Evolutionary conservation across 371 early-diverging fungal genomes (phyloP), one percentile per base, ranked within the genome.

Genomic region (Dichotomocladium elegans): DNA sequence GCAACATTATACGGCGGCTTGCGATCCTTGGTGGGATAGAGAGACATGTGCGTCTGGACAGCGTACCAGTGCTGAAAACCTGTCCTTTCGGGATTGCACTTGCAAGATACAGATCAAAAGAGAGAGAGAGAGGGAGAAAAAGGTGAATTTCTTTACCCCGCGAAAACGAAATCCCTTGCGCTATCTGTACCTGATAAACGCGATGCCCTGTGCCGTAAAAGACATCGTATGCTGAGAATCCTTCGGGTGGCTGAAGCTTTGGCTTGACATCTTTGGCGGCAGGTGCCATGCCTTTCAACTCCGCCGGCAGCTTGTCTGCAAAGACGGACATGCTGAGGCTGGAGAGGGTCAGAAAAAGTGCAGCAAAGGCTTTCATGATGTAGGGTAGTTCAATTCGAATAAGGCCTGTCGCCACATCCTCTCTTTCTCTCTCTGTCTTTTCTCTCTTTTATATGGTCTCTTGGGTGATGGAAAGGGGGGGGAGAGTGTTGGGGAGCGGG

Each of bases 41-140:
- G 45, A 14, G 61, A 52, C 11, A 67, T 67, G 19, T 69, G 67
- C 3, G 73, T 73, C 49, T 73, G 73, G 9, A 73, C 73, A 51
- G 51, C 67, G 41, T 73, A 73, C 73, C 73, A 73, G 28, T 63
- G 67, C 27, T 61, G 64, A 37, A 64, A 69, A 2, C 70, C 70
- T 12, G 44, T 64, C 43, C 52, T 44, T 58, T 73, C 73, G 11
- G 69, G 73, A 41, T 69, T 73, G 43, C 73, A 73, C 41, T n/a
- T n/a, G n/a, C n/a, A n/a, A n/a, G n/a, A n/a, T n/a, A n/a, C n/a
- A n/a, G n/a, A n/a, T n/a, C n/a, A n/a, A n/a, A n/a, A n/a, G n/a
- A n/a, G n/a, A n/a, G n/a, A n/a, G n/a, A n/a, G n/a, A n/a, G n/a
- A n/a, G n/a, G n/a, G n/a, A n/a, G n/a, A n/a, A n/a, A n/a, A n/a